Base-by-base conservation (phyloP, 2,329 filamentous ascomycete species). In the Cercospora beticola region DNA sequence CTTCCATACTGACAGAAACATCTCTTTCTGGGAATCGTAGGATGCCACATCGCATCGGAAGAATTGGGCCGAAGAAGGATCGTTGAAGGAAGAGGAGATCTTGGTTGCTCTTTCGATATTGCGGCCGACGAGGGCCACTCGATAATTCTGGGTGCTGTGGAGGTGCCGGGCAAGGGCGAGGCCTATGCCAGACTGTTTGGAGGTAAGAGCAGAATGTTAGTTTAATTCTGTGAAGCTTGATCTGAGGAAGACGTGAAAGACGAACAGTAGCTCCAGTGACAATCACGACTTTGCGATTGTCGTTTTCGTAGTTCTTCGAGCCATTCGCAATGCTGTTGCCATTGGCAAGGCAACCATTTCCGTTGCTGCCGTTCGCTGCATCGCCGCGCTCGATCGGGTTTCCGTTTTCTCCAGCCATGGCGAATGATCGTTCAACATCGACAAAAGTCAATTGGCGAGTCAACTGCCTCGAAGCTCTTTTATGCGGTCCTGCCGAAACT, bases 131-230 rank as follows among this genome's bases (percentile, higher is more conserved):
- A 82, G 69, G 5, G 79, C 81, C 6, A 83, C 78, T 4, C 70
- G 76, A 74, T 78, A 82, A 54, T 78, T 79, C 36, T 75, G 21
- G 7, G 14, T 74, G 10, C 49, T 23, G 61, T 77, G 75, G 4
- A 83, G 78, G 65, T 80, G 76, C 28, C 75, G 77, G 33, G 80
- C 77, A 1, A 86, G 73, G 65, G 81, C 82, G 36, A 78, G 74
- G 36, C 83, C 83, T 62, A 86, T 85, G 8, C 83, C 84, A 8
- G 82, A 84, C 83, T 85, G 33, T 59, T 5, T 4, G 36, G 18
- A 7, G 21, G 23, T 56, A 4, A 64, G 46, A 54, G 5, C n/a
- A 28, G 23, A 12, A 14, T 3, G 56, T 49, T 70, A 23, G 31
- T 36, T 2, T 5, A 10, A 33, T 18, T 28, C 8, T 33, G 33